A percentile compares a stretch with the other conserved stretches of the same genome.
Evolutionary conservation across 2,329 filamentous ascomycete genomes (phyloP).

Genomic region (Penicillium freii): DNA sequence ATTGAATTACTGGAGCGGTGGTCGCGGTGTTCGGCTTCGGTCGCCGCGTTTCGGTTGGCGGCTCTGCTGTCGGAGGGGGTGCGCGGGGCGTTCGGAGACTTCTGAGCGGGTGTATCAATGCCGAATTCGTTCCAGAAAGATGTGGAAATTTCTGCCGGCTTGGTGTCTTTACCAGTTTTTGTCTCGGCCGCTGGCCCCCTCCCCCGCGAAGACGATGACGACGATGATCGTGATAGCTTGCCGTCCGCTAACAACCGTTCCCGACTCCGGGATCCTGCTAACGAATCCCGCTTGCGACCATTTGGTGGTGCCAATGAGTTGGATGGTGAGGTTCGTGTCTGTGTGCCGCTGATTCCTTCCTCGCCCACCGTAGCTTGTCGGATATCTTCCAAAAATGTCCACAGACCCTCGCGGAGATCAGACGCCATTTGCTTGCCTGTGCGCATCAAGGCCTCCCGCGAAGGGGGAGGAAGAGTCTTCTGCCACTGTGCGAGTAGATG

Average conservation of each 20-base stretch:
- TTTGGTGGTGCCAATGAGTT: slow-evolving; percentile 19
- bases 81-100: slow-evolving; percentile 34
- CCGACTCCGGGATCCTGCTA: slow-evolving; percentile 33
- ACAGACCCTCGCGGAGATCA: slow-evolving; percentile 84
- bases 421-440: slow-evolving; percentile 76
- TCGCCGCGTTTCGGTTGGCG: slow-evolving; percentile 19
- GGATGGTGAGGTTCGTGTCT: slow-evolving; percentile 36
- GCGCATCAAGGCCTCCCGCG: slow-evolving; percentile 53
- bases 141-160: slow-evolving; percentile 43
- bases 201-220: slow-evolving; percentile 33
- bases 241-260: slow-evolving; percentile 33
- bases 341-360: slow-evolving; percentile 68
- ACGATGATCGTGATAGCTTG: slow-evolving; percentile 32
- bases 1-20: slow-evolving; percentile 28
- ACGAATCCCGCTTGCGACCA: slow-evolving; percentile 32
- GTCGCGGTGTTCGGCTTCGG: slow-evolving; percentile 35
- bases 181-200: slow-evolving; percentile 31
- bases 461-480: slow-evolving; percentile 44
- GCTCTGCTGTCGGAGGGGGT: slow-evolving; percentile 23
- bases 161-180: slow-evolving; percentile 43
- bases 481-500: slow-evolving; percentile 42
- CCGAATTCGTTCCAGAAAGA: slow-evolving; percentile 54
- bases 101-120: slow-evolving; percentile 48
- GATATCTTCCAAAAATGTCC: slow-evolving; percentile 94
- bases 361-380: slow-evolving; percentile 94